Evolutionary conservation across 495 filamentous ascomycete species (phyloP), one percentile per base, ranked within the genome.

Genomic region (Daldinia grandis): DNA sequence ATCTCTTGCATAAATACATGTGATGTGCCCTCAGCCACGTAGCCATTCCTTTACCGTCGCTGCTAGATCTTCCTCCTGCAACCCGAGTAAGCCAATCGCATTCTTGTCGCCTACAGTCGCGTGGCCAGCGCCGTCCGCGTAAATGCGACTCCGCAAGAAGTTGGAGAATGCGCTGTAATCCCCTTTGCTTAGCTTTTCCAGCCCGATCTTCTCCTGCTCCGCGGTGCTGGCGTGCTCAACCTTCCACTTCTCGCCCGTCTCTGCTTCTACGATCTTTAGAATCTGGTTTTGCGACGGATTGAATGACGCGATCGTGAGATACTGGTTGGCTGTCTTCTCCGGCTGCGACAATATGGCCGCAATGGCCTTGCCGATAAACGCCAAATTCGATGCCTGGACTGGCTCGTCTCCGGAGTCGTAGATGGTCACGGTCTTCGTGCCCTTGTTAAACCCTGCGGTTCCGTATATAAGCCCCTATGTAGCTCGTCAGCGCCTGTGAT

Each of bases 241-340:
- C 5, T 76, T 75, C 68, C 78, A 76, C 44, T 82, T 81, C 27
- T 75, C 65, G 0, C 82, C 87, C 5, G 81, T 80, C 31, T 83
- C 65, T 72, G 84, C 85, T 58, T 87, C 85, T 7, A 84, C 77
- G 5, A 84, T 68, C 6, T 68, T 71, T 0, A 90, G 66, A 17
- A 91, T 71, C 65, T 90, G 77, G 47, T 86, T 86, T 76, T 87
- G 86, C 5, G 86, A 85, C 1, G 83, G 77, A 1, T 80, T 81
- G 42, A 85, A 85, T 0, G 85, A 84, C 3, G 84, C 74, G 12
- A 88, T 79, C 28, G 78, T 77, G 1, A 90, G 59, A 55, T 78
- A 80, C 9, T 80, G 79, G 72, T 90, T 90, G 25, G 79, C 81
- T 1, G 88, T 90, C 57, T 83, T 76, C 0, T 84, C 82, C 0